Base-by-base conservation (phyloP, 2,329 filamentous ascomycete species). In the Apiospora rasikravindrae region DNA sequence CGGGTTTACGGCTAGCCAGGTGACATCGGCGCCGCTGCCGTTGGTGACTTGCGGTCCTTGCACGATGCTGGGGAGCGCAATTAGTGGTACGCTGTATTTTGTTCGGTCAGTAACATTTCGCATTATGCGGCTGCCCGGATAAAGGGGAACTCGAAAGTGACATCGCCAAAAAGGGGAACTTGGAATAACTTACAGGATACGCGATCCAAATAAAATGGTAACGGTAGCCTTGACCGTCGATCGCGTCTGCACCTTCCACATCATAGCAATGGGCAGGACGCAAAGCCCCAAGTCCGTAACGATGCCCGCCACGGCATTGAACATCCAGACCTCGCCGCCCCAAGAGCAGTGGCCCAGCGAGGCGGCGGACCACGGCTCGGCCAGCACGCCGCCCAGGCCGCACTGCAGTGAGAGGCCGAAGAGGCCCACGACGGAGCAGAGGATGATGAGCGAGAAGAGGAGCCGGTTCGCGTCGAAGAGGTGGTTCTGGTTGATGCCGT, bases 201-300 rank as follows among this genome's bases (percentile, higher is more conserved):
- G 71, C 16, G 69, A 69, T n/a, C 33, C 26, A 19, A 73, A 73
- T 16, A 73, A 51, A n/a, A 37, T 26, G 0, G 68, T 71, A 2
- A 73, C 64, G 10, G 70, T 68, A 1, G 11, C 57, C 66, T 73
- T 73, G 16, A 69, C 73, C 19, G 64, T 68, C 2, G 66, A 16
- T 19, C 49, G 33, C 2, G 71, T 73, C n/a, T 74, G 69, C 2
- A 75, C 70, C 26, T 67, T 33, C 71, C 72, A 74, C 49, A 75
- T 71, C 74, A 75, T 73, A 22, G 70, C 73, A 14, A 74, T 57
- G 26, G 74, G 53, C 37, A 75, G 57, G 6, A 53, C 1, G 69
- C 72, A 75, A 10, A 76, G 70, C 4, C 51, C 42, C 7, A 75
- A 2, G 40, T 76, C 74, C 3, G 73, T 76, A 26, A 71, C 24